These are phyloP conservation scores for Salvia miltiorrhiza DNA, from an alignment of 257 asterid species.

Conservation along the genomic window DNA sequence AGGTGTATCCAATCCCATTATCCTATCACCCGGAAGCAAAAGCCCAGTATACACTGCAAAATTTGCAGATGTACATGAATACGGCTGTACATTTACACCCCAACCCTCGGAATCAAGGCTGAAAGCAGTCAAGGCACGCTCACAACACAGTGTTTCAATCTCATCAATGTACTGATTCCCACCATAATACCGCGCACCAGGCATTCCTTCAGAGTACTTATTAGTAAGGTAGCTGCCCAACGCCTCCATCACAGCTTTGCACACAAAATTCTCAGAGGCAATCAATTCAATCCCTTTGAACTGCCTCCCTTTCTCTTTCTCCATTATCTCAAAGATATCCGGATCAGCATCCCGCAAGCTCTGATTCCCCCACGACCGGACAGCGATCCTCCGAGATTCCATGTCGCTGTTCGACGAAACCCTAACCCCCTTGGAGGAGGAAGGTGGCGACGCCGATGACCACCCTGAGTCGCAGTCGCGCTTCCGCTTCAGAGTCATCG, in stretches of 20 bases:
- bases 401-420: slow-evolving; percentile 33
- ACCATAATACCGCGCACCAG: slow-evolving; percentile 89
- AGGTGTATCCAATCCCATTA: slow-evolving; percentile 98
- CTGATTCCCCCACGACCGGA: slow-evolving; percentile 88
- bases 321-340: slow-evolving; percentile 77
- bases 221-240: slow-evolving; percentile 90
- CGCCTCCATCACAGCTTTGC: slow-evolving; percentile 95
- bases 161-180: slow-evolving; percentile 95
- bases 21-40: slow-evolving; percentile 88
- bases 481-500: slow-evolving; percentile 66
- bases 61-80: slow-evolving; percentile 94
- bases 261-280: slow-evolving; percentile 95
- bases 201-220: slow-evolving; percentile 92
- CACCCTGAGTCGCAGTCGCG: slow-evolving; percentile 48
- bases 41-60: slow-evolving; percentile 94
- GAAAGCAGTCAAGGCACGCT: slow-evolving; percentile 84
- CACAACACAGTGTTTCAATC: slow-evolving; percentile 79
- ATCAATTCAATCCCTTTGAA: slow-evolving; percentile 84
- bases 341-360: slow-evolving; percentile 68
- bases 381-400: slow-evolving; percentile 50
- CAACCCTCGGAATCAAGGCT: slow-evolving; percentile 78
- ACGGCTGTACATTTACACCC: slow-evolving; percentile 99
- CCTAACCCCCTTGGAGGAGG: slow-evolving; percentile 33
- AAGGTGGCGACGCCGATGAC: slow-evolving; percentile 30
- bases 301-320: slow-evolving; percentile 89